These are phyloP conservation scores for Jasminum sambac DNA, from an alignment of 257 asterid species.

Conservation along the genomic window DNA sequence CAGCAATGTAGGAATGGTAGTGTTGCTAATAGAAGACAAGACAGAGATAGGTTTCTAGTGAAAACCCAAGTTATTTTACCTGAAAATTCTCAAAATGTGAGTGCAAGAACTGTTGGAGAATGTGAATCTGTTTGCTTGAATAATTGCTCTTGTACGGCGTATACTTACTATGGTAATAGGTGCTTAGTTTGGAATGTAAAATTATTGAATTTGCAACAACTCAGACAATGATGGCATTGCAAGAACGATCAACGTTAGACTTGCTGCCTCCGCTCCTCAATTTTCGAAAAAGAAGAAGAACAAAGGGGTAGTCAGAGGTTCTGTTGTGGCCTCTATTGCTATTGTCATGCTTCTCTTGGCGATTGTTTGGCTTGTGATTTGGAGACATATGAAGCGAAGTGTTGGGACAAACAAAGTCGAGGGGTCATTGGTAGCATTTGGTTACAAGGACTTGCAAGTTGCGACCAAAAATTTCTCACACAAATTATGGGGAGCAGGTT, in stretches of 20 bases:
- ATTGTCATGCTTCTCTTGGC: slow-evolving; percentile 25
- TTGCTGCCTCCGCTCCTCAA: slow-evolving; percentile 37
- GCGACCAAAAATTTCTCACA: slow-evolving; percentile 52
- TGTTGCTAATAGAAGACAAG: slow-evolving; percentile 17
- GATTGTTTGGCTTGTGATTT: slow-evolving; percentile 22
- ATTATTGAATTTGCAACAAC: slow-evolving; percentile 22
- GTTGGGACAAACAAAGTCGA: slow-evolving; percentile 27
- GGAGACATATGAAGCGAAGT: slow-evolving; percentile 22
- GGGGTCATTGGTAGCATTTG: slow-evolving; percentile 42
- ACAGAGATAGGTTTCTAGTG: slow-evolving; percentile 28
- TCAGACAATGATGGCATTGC: slow-evolving; percentile 21
- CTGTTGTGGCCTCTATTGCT: slow-evolving; percentile 30
- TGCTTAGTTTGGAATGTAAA: slow-evolving; percentile 28
- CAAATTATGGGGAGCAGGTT: slow-evolving; percentile 54
- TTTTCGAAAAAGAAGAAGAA: slow-evolving; percentile 23
- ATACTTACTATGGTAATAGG: slow-evolving; percentile 28
- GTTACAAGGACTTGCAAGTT: slow-evolving; percentile 37
- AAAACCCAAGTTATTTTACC: slow-evolving; percentile 25
- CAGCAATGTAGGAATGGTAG: slow-evolving; percentile 31
- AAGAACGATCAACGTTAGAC: slow-evolving; percentile 14
- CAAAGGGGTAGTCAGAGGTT: slow-evolving; percentile 8
- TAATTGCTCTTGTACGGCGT: slow-evolving; percentile 49
- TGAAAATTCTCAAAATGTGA: not conserved
- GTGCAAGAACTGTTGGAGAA: slow-evolving; percentile 27
- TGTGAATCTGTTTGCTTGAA: slow-evolving; percentile 43